Evolutionary conservation across 2,329 filamentous ascomycete species (phyloP).

Genomic region (Stemphylium beticola): DNA sequence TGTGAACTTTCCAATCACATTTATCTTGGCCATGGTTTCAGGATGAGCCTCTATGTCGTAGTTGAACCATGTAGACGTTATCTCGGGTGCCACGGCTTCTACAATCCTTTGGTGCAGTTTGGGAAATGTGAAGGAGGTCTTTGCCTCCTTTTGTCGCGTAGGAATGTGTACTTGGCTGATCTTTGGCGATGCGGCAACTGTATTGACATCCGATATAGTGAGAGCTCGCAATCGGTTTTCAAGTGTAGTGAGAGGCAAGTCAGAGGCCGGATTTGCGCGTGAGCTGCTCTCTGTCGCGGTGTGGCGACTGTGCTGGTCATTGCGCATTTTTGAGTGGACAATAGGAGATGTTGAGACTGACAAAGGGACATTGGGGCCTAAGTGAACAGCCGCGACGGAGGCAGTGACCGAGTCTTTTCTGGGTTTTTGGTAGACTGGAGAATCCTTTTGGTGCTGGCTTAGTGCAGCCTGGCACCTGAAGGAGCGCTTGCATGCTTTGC

Average conservation of each 20-base stretch:
- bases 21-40: conserved; percentile 11
- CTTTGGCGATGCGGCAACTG: background rate
- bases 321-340: background rate
- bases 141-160: background rate
- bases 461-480: conserved; percentile 6
- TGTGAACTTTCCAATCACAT: conserved; percentile 25
- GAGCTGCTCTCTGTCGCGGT: background rate
- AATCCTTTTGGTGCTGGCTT: conserved; percentile 7
- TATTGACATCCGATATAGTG: background rate
- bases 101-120: conserved; percentile 5
- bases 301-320: background rate
- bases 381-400: background rate
- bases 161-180: background rate
- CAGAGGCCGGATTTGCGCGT: background rate
- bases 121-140: conserved; percentile 9
- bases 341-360: background rate
- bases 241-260: background rate
- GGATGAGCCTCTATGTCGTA: background rate
- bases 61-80: conserved; percentile 10
- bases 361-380: background rate
- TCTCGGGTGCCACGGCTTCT: background rate
- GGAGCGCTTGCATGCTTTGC: conserved; percentile 6
- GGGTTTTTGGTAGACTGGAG: conserved; percentile 1
- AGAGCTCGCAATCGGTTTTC: background rate
- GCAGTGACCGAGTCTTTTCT: background rate